These are phyloP conservation scores for Botrytis deweyae DNA, from an alignment of 2,329 filamentous ascomycete species.

Conservation along the genomic window DNA sequence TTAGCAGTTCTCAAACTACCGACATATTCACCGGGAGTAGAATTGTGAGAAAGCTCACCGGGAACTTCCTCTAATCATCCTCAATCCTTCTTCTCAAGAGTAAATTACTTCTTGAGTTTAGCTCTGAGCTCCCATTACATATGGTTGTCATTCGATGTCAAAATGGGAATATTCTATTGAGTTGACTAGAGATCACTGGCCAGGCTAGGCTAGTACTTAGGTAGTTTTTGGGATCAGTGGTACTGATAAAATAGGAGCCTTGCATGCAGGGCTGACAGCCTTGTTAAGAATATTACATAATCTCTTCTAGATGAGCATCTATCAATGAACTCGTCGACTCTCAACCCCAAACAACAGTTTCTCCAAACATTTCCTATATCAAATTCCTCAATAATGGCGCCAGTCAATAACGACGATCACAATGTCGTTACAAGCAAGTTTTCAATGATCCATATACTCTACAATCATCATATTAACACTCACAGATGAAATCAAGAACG, in stretches of 20 bases:
- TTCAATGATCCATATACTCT: not conserved
- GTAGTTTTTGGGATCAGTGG: too few species aligned
- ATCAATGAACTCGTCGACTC: not conserved
- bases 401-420: constrained; percentile 16
- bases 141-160: too few species aligned
- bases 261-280: constrained; percentile 3
- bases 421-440: constrained; percentile 15
- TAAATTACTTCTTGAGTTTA: too few species aligned
- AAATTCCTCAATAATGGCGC: constrained; percentile 7
- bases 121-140: too few species aligned
- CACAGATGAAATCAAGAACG: constrained; percentile 52
- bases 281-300: not conserved
- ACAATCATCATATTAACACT: not conserved
- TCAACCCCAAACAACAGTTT: not conserved
- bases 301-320: not conserved
- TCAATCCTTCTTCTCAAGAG: too few species aligned
- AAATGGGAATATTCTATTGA: too few species aligned
- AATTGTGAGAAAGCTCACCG: too few species aligned
- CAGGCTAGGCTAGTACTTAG: too few species aligned
- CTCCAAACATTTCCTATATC: not conserved
- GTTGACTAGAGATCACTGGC: too few species aligned
- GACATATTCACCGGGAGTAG: too few species aligned
- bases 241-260: not conserved
- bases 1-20: not conserved
- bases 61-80: too few species aligned